Evolutionary conservation across 2,329 filamentous ascomycete species (phyloP), one percentile per base, ranked within the genome.

Genomic region (Ceratocystis ficicola): DNA sequence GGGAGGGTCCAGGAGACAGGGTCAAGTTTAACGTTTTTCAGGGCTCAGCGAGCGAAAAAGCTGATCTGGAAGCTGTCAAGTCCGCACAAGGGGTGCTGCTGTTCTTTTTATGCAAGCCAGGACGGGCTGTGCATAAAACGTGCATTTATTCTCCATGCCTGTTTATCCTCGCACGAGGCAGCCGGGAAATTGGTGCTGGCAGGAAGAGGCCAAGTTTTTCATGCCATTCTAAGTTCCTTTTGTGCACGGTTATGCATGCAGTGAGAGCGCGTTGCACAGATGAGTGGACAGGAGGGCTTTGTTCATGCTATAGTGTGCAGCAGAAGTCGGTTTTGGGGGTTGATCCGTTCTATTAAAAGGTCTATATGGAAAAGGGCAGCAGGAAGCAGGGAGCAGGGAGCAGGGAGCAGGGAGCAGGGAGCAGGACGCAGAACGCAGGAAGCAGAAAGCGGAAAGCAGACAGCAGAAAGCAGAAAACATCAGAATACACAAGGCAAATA

Each of bases 241-340:
- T 59, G 52, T 59, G 52, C 52, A 59, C 28, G 28, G 52, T n/a
- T 59, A 59, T 59, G 52, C 10, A 32, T 59, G 28, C 52, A 32
- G 52, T 10, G 15, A 59, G 32, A 32, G 52, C 52, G 52, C n/a
- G 15, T n/a, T 32, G 25, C 28, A 59, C 52, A 59, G 52, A 20
- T 32, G 8, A 22, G 17, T 22, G n/a, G 46, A 10, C 59, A 62
- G 30, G 17, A 63, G 15, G 48, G 41, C 44, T 36, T 22, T 50
- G 48, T 52, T 36, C 6, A 52, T 52, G 20, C 32, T 10, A 36
- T 36, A 36, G 32, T 36, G 32, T 36, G 32, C 7, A 32, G 32
- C 32, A 32, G 7, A 32, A 8, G 32, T 32, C 7, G 8, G 8
- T 7, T 7, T 32, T 32, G 32, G 32, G 28, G 32, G 32, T 32